Percentiles rank a stretch among this genome's conserved stretches.
phyloP scores from a whole-genome alignment of 495 filamentous ascomycete species.

The Chlorociboria aeruginascens region DNA sequence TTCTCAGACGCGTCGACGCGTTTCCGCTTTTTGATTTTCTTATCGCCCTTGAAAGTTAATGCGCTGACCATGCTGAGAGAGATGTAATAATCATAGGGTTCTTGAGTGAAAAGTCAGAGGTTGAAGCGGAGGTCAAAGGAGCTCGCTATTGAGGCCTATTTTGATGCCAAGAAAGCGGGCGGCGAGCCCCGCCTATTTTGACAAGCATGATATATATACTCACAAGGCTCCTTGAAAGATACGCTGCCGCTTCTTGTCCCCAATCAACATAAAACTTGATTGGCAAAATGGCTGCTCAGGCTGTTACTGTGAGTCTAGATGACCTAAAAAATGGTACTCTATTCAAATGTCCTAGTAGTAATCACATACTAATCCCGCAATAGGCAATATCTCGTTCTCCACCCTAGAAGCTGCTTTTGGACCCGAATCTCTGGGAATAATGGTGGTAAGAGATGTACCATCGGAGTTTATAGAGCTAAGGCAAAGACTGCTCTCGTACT shows the following conservation, averaged over 20 bases:
- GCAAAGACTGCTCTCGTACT: slow-evolving; percentile 64
- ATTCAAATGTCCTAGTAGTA: not conserved
- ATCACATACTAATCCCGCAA: slow-evolving; percentile 3
- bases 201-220: not conserved
- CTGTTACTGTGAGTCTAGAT: slow-evolving; percentile 38
- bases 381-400: slow-evolving; percentile 61
- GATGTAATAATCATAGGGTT: not conserved
- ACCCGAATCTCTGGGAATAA: slow-evolving; percentile 80
- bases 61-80: slow-evolving; percentile 55
- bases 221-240: not conserved
- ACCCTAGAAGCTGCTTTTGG: slow-evolving; percentile 80
- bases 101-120: not conserved
- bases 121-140: not conserved
- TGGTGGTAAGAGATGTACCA: slow-evolving; percentile 79
- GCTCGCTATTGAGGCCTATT: not conserved
- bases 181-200: not conserved
- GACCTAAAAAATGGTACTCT: slow-evolving; percentile 37
- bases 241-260: too few relatives aligned
- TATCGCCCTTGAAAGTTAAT: slow-evolving; percentile 92
- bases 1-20: slow-evolving; percentile 33
- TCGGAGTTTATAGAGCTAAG: slow-evolving; percentile 55
- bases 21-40: slow-evolving; percentile 87
- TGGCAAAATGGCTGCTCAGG: slow-evolving; percentile 30
- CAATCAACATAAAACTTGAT: not conserved
- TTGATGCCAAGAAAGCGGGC: not conserved